Percentiles rank a stretch among this genome's conserved stretches.
phyloP scores from a whole-genome alignment of 805 yeast species.

The Candida silvicultrix region DNA sequence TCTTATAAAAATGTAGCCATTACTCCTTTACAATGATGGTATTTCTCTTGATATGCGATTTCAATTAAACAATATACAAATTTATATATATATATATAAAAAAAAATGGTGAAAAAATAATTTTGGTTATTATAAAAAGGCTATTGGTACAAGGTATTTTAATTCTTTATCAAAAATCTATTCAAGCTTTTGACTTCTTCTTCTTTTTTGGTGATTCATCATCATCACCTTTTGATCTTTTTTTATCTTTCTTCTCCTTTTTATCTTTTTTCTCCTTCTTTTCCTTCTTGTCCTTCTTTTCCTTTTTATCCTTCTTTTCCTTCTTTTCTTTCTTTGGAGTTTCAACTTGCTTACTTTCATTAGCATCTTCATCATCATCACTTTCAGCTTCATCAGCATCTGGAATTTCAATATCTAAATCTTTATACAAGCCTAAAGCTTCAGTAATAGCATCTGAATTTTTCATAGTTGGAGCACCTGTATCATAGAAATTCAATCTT shows the following conservation, averaged over 20 bases:
- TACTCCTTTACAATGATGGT: no score
- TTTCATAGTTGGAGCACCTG: conserved; percentile 96
- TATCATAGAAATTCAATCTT: conserved; percentile 90
- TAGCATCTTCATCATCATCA: not conserved
- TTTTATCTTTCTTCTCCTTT: conserved; percentile 47
- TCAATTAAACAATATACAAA: not conserved
- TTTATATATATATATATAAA: not conserved
- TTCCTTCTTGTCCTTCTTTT: conserved; percentile 39
- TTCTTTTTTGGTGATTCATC: conserved; percentile 29
- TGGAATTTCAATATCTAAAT: conserved; percentile 38
- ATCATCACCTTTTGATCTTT: conserved; percentile 34
- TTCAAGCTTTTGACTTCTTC: conserved; percentile 23
- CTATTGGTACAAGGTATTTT: conserved; percentile 11
- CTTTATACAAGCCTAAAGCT: conserved; percentile 67
- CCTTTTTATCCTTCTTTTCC: conserved; percentile 25
- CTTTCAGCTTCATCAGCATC: conserved; percentile 28
- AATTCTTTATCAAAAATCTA: no score
- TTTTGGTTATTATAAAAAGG: conserved; percentile 1
- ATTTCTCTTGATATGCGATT: not conserved
- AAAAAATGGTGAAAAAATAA: not conserved
- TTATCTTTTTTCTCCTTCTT: conserved; percentile 44
- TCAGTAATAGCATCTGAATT: conserved; percentile 90
- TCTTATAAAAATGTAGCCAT: no score
- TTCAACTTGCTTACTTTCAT: no score
- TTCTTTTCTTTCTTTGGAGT: conserved; percentile 26